Evolutionary conservation across 164 flowering plant species (phyloP).

Genomic region (Sedum album): DNA sequence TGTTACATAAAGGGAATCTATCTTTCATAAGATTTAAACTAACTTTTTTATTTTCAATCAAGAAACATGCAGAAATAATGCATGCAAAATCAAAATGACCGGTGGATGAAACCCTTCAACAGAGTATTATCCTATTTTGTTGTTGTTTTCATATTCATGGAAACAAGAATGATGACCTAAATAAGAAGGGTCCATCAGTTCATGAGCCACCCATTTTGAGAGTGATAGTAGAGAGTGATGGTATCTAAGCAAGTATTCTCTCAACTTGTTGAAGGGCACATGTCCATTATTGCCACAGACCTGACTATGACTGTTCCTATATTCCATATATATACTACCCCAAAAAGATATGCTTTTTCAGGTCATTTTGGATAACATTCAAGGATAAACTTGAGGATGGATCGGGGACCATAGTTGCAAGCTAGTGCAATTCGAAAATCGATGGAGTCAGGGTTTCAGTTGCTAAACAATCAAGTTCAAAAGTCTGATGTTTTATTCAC

Average conservation of each 20-base stretch:
- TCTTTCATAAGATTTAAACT: no score
- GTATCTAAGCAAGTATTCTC: neutral
- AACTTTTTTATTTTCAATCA: neutral
- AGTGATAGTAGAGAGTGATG: neutral
- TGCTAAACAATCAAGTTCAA: no score
- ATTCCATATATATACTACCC: neutral
- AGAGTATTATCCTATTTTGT: neutral
- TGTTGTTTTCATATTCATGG: neutral
- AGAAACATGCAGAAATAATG: neutral
- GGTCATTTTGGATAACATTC: neutral
- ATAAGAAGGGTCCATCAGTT: neutral
- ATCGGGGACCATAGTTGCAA: slow-evolving; percentile 1
- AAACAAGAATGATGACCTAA: neutral
- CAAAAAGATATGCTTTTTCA: neutral
- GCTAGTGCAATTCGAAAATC: neutral
- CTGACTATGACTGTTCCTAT: slow-evolving; percentile 1
- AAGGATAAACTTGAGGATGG: neutral
- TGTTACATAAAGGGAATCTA: no score
- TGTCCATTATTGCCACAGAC: neutral
- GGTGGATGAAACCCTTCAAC: neutral
- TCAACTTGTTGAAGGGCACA: neutral
- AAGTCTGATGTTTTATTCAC: no score
- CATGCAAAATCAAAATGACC: neutral
- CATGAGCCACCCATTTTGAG: slow-evolving; percentile 1
- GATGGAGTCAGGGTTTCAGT: no score